Base-by-base conservation (phyloP, 768 basidiomycete species). In the Russula sp. region DNA sequence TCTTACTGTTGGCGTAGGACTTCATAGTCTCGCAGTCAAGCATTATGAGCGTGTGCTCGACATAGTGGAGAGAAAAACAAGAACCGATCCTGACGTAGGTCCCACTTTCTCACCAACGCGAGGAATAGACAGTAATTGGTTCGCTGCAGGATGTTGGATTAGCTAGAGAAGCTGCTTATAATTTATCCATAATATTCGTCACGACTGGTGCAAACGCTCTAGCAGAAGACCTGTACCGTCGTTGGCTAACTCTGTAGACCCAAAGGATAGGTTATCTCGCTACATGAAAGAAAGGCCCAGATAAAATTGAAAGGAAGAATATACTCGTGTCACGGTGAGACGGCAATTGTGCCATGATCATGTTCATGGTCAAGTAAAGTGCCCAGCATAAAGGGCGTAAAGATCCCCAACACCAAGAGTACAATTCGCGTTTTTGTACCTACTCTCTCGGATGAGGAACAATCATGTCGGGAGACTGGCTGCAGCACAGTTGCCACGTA, bases 401-500 rank as follows among this genome's bases (percentile, higher is more conserved):
- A 59, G 10, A 67, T 59, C 25, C 66, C 66, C 18, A 63, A 41
- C 34, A 63, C 43, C 18, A 65, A 35, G 10, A 67, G 57, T 20
- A 45, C 32, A 18, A 59, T 61, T n/a, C 66, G 60, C 48, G n/a
- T 57, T 52, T 45, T 65, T 2, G 50, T 52, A 16, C 66, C 41
- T 6, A 65, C 47, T 9, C 38, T 64, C 22, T 65, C 66, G 16
- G 54, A 20, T 11, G 59, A 49, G 8, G 50, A 45, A 38, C 39
- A 47, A n/a, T 66, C 36, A 45, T 59, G 25, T 2, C 25, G 76
- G 36, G 87, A 85, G 36, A 87, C 80, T 2, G 88, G 83, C 69
- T 92, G 90, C n/a, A 93, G 77, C 43, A 92, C 87, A 1, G 93
- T 93, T 1, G 94, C 93, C 9, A 98, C 95, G 70, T 96, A 97